Base-by-base conservation (phyloP, 2,329 filamentous ascomycete species). In the Claviceps digitariae region DNA sequence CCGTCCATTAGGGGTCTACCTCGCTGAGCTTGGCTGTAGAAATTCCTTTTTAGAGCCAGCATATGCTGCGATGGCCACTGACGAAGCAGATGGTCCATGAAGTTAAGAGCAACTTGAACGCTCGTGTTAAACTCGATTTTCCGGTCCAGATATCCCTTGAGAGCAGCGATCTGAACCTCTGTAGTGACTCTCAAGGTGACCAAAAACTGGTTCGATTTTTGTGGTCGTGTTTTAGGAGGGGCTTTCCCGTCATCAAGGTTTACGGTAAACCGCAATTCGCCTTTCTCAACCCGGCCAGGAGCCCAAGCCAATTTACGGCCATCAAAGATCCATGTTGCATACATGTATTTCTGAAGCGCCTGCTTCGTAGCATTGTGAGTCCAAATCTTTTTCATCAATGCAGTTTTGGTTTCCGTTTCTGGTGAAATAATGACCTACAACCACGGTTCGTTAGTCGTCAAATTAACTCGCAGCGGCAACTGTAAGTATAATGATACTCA, bases 31-130 rank as follows among this genome's bases (percentile, higher is more conserved):
- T 71, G 69, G 41, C 81, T 72, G 68, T 94, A 97, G 64, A 95
- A 95, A 8, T 84, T 88, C 13, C 90, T 82, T 67, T 89, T 91
- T 67, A 96, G 86, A 0, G 81, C 69, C 0, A 84, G 74, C 61
- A 88, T 81, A 2, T 74, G 70, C 61, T 81, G 71, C 0, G 83
- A 84, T 0, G 93, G 89, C n/a, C 72, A 76, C 66, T 95, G 82
- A 4, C 93, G 87, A 53, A 98, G 74, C 8, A 91, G 73, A 63
- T 98, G 93, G 58, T 98, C 93, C 4, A 96, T 73, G 63, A 96
- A 96, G 64, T 86, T 95, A 67, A 97, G 80, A 15, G 86, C 84
- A 62, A 93, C 87, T 8, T 91, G 75, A 21, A 91, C 82, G 21
- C 76, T 70, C 40, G 79, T 80, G 62, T 85, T 79, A 66, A 86